A percentile compares a stretch with the other conserved stretches of the same genome.
phyloP scores from a whole-genome alignment of 306 rosid genomes.

The Cotoneaster glaucophyllus region DNA sequence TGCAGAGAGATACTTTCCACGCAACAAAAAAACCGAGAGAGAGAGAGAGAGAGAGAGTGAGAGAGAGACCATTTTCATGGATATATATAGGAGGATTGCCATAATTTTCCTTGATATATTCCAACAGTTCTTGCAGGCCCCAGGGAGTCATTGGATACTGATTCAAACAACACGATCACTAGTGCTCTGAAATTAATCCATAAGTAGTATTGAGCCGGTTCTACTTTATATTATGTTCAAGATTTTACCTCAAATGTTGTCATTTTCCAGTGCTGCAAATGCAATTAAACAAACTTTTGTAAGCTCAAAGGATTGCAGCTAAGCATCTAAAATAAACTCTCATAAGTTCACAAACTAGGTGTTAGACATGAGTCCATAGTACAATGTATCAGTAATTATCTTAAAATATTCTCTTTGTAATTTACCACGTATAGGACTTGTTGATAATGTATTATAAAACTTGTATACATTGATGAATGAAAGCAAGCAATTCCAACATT shows the following conservation, averaged over 20 bases:
- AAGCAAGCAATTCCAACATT: no score
- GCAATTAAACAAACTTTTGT: background rate
- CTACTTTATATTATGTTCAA: background rate
- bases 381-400: no score
- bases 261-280: background rate
- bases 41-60: background rate
- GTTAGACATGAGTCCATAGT: no score
- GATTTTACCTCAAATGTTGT: slow-evolving; percentile 18
- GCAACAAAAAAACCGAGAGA: no score
- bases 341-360: no score
- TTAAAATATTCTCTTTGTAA: no score
- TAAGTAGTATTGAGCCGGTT: background rate
- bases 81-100: slow-evolving; percentile 40
- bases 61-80: slow-evolving; percentile 39
- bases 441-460: no score
- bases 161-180: background rate
- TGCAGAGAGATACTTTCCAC: background rate
- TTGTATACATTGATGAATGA: no score
- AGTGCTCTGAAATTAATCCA: background rate
- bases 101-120: slow-evolving; percentile 30
- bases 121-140: slow-evolving; percentile 24
- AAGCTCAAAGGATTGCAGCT: background rate
- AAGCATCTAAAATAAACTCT: background rate
- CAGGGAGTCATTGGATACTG: slow-evolving; percentile 25
- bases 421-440: no score